phyloP scores from a whole-genome alignment of 306 rosid species.

The Begonia loranthoides region DNA sequence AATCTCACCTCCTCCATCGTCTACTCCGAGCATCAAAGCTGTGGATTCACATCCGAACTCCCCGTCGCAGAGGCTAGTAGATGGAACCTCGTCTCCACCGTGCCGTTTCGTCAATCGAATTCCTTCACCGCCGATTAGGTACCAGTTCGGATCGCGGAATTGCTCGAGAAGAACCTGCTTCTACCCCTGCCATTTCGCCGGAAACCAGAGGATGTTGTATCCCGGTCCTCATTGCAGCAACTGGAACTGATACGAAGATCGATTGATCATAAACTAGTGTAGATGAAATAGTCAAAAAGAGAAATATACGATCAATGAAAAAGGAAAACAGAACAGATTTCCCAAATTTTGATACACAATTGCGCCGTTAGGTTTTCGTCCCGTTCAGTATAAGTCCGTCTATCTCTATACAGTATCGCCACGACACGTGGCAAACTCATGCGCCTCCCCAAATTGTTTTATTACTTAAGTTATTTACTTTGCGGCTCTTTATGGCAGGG shows the following conservation, averaged over 20 bases:
- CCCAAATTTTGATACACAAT: no score
- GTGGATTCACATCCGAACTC: conserved; percentile 16
- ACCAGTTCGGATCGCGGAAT: conserved; percentile 10
- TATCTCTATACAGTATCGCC: no score
- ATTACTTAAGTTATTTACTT: no score
- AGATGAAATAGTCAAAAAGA: neutral
- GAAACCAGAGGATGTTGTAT: conserved; percentile 16
- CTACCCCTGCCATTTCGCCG: conserved; percentile 14
- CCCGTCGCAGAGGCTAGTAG: neutral
- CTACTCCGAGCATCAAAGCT: conserved; percentile 22
- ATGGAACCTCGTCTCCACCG: neutral
- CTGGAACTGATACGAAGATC: conserved; percentile 19
- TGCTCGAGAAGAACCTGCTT: conserved; percentile 17
- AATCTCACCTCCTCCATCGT: conserved; percentile 18
- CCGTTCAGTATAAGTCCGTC: no score
- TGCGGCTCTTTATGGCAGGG: no score
- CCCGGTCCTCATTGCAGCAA: conserved; percentile 12
- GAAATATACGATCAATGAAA: no score
- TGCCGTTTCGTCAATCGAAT: no score
- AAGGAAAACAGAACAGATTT: no score
- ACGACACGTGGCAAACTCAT: no score
- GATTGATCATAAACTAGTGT: neutral
- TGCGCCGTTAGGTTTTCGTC: no score
- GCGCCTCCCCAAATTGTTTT: no score
- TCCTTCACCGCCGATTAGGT: conserved; percentile 16